These are phyloP conservation scores for Ramaria sp. DNA, from an alignment of 768 basidiomycete genomes.

Conservation along the genomic window DNA sequence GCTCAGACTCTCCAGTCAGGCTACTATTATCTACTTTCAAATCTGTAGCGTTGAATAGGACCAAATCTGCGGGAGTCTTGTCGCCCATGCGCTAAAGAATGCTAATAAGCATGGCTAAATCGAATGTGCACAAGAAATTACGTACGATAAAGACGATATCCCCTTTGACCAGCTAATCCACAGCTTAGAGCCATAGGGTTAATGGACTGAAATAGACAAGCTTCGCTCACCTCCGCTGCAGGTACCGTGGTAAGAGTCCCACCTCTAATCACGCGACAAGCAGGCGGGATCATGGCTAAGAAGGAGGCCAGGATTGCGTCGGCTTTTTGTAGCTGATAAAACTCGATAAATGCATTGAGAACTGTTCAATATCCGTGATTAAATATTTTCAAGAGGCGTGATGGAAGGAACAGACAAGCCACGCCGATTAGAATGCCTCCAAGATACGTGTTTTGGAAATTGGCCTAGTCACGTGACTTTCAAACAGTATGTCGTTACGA, in stretches of 20 bases:
- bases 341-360: conserved; percentile 61
- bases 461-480: conserved; percentile 25
- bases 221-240: conserved; percentile 29
- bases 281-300: conserved; percentile 63
- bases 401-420: conserved; percentile 24
- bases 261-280: conserved; percentile 52
- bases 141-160: conserved; percentile 53
- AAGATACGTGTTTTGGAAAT: conserved; percentile 57
- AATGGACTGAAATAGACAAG: not conserved
- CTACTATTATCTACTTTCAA: conserved; percentile 64
- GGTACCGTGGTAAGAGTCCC: conserved; percentile 43
- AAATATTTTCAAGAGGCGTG: not conserved
- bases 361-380: conserved; percentile 17
- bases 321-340: conserved; percentile 60
- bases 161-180: conserved; percentile 41
- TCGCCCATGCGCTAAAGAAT: conserved; percentile 44
- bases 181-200: not conserved
- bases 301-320: conserved; percentile 64
- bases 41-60: conserved; percentile 48
- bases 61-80: conserved; percentile 59
- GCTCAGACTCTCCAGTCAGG: conserved; percentile 61
- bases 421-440: conserved; percentile 59
- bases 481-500: not conserved
- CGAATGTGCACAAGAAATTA: not conserved
- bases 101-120: not conserved